Base-by-base conservation (phyloP, 345 rosid genomes). In the Acer campestre region DNA sequence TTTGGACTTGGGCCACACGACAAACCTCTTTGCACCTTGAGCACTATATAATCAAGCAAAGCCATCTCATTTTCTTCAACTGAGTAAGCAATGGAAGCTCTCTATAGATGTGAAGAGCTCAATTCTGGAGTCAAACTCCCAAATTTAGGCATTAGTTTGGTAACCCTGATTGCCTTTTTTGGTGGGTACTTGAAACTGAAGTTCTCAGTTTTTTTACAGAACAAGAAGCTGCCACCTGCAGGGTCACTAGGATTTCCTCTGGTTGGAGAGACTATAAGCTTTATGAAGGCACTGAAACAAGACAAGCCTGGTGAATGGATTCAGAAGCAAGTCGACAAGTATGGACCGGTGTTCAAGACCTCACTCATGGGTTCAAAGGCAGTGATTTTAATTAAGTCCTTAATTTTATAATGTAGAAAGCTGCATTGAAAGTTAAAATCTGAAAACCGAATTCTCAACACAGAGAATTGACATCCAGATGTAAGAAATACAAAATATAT, bases 331-430 rank as follows among this genome's bases (percentile, higher is more conserved):
- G n/a, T 74, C 17, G 18, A 40, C 12, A 75, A 69, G 74, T 69
- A 81, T 11, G 81, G 82, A 76, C 80, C 72, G 1, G 62, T 81
- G 6, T 81, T 84, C 70, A 81, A 84, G 76, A 76, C 86, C 44
- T 81, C 84, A 17, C 35, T 81, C 31, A 5, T 79, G 6, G 67
- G 7, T 79, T 79, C 58, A 18, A 18, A 31, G 82, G 82, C 0
- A 29, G 38, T 1, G 70, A 80, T 17, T n/a, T n/a, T n/a, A n/a
- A n/a, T n/a, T n/a, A n/a, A n/a, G n/a, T n/a, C n/a, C n/a, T n/a
- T n/a, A n/a, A n/a, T n/a, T n/a, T n/a, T n/a, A n/a, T n/a, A n/a
- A n/a, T n/a, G n/a, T n/a, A n/a, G n/a, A n/a, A n/a, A n/a, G n/a
- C n/a, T n/a, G n/a, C n/a, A n/a, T n/a, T n/a, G n/a, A n/a, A n/a